phyloP scores from a whole-genome alignment of 2,329 filamentous ascomycete species.

The Cladophialophora exuberans region DNA sequence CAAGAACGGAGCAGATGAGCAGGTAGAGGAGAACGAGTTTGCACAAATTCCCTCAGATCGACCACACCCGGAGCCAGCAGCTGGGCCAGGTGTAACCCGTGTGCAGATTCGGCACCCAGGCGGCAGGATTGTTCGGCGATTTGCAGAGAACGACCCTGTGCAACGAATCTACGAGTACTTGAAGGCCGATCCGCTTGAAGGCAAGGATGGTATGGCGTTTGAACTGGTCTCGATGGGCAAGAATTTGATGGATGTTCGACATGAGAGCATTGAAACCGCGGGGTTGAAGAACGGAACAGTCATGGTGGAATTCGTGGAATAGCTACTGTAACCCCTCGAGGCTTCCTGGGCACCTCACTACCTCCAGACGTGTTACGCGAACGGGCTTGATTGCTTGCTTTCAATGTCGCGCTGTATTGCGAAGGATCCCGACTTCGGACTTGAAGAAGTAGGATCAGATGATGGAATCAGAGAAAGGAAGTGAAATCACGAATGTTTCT shows the following conservation, averaged over 20 bases:
- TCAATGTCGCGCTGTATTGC: constrained; percentile 2
- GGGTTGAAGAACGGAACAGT: constrained; percentile 91
- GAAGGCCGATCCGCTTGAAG: constrained; percentile 82
- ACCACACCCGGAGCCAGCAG: constrained; percentile 77
- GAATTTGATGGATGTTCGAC: constrained; percentile 77
- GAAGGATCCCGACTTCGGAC: background rate
- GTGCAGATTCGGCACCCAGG: constrained; percentile 90
- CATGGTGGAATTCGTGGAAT: constrained; percentile 85
- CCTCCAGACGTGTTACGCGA: too few relatives aligned
- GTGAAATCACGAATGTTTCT: background rate
- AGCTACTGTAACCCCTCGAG: background rate
- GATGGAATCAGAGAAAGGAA: constrained; percentile 1
- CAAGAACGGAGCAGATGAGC: constrained; percentile 40
- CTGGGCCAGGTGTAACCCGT: constrained; percentile 74
- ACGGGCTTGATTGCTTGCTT: too few relatives aligned
- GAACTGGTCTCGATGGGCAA: constrained; percentile 87
- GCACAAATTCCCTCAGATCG: constrained; percentile 70
- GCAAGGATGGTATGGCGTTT: constrained; percentile 76
- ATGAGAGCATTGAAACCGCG: constrained; percentile 75
- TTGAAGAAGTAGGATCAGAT: background rate
- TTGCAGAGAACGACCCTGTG: constrained; percentile 74
- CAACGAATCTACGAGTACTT: constrained; percentile 93
- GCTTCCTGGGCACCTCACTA: too few relatives aligned
- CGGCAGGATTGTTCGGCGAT: constrained; percentile 85
- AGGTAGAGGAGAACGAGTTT: constrained; percentile 56